phyloP scores from a whole-genome alignment of 2,329 filamentous ascomycete species.

The Epichloe uncinata region DNA sequence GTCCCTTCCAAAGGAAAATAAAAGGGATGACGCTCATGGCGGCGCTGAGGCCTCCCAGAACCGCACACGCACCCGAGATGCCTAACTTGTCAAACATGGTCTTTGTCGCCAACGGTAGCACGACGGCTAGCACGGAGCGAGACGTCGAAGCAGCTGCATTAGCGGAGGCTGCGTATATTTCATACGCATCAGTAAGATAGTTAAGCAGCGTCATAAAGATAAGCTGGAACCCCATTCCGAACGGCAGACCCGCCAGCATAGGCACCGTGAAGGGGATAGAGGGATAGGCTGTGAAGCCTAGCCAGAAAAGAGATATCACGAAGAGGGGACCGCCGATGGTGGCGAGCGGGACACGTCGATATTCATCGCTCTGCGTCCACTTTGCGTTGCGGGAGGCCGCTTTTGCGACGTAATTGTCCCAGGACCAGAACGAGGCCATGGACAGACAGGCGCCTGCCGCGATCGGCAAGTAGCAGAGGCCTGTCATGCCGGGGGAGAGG shows the following conservation, averaged over 20 bases:
- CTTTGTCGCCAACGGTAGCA: conserved; percentile 42
- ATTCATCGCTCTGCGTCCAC: conserved; percentile 53
- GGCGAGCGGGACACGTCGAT: conserved; percentile 56
- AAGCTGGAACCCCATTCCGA: conserved; percentile 47
- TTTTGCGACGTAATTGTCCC: conserved; percentile 45
- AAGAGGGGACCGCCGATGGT: conserved; percentile 56
- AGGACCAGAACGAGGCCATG: conserved; percentile 48
- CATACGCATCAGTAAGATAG: conserved; percentile 55
- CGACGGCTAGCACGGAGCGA: conserved; percentile 84
- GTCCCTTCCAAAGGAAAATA: conserved; percentile 40
- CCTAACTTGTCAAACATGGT: conserved; percentile 35
- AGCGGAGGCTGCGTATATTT: conserved; percentile 55
- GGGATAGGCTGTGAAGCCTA: conserved; percentile 42
- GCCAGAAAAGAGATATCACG: conserved; percentile 43
- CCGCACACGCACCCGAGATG: conserved; percentile 36
- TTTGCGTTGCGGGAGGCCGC: conserved; percentile 33
- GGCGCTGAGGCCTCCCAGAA: conserved; percentile 36
- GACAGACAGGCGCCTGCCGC: conserved; percentile 47
- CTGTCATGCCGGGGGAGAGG: conserved; percentile 51
- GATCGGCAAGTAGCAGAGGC: conserved; percentile 57
- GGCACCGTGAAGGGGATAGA: conserved; percentile 40
- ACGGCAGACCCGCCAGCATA: conserved; percentile 45
- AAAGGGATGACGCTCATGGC: conserved; percentile 38
- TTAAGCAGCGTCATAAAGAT: conserved; percentile 53
- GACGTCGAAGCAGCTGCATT: conserved; percentile 78